Conservation (phyloP, 345 rosid genomes). For the Syzygium aqueum region DNA sequence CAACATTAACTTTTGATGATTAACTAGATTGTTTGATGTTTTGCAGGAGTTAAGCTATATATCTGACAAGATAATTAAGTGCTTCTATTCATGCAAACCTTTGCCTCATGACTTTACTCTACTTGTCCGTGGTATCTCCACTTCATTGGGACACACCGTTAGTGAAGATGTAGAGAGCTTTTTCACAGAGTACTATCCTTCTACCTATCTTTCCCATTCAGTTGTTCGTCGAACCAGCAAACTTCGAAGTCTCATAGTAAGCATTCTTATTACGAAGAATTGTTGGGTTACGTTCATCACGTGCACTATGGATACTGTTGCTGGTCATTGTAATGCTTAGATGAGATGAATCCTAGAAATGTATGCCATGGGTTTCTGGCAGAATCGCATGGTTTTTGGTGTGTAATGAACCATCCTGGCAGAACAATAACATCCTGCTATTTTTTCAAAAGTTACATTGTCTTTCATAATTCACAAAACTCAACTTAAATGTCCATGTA, state of each 20-base stretch:
- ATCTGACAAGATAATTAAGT: conserved; percentile 48
- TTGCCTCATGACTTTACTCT: conserved; percentile 70
- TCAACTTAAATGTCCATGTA: neutral
- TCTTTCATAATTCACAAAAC: neutral
- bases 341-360: neutral
- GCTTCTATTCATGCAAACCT: conserved; percentile 66
- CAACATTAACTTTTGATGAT: neutral
- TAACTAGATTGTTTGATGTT: neutral
- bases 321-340: neutral
- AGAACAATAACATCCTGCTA: neutral
- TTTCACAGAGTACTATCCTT: conserved; percentile 75
- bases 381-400: neutral
- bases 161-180: conserved; percentile 66
- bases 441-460: neutral
- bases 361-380: neutral
- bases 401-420: neutral
- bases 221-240: conserved; percentile 55
- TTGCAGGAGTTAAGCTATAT: conserved; percentile 67
- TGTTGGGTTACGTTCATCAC: neutral
- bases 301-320: neutral
- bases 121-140: conserved; percentile 66
- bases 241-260: conserved; percentile 60
- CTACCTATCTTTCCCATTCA: conserved; percentile 64
- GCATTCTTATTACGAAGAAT: conserved; percentile 4
- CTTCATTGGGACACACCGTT: conserved; percentile 33